Evolutionary conservation across 345 rosid genomes (phyloP), one percentile per base, ranked within the genome.

Genomic region (Erysimum cheiranthoides): DNA sequence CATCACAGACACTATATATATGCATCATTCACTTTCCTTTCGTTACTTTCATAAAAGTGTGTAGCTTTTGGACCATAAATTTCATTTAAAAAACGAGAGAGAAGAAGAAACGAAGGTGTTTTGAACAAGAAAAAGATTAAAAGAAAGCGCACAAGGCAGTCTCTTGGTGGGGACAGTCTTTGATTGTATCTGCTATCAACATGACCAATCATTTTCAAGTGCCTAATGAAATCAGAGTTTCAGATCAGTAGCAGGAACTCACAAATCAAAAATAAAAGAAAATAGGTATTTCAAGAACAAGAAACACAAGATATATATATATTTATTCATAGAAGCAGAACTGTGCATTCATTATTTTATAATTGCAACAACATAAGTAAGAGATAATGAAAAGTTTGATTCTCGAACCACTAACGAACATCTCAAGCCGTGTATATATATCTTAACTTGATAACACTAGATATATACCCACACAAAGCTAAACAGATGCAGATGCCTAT

Each of bases 161-260:
- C 73, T 70, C 64, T 71, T 77, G 53, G 80, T 72, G 70, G 77
- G 73, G 81, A 58, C 81, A 73, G 62, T 66, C 70, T 60, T 78
- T 60, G 64, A 67, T 78, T 60, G 51, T 66, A 60, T 49, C 12
- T 78, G 43, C 67, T 77, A 71, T 77, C 76, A 71, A 77, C 45
- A 71, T 38, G 76, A 64, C 80, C 80, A 71, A 77, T 77, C 80
- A 77, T 77, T 71, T 77, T 71, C 76, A 77, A 64, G 53, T 47
- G 76, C 72, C 60, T 77, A 46, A 56, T 77, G 67, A 64, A 71
- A 77, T 77, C 76, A 36, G 58, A 28, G 67, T 63, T 70, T 77
- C 71, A 77, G 71, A 70, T 77, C 72, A 77, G 47, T 70, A 57
- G 71, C 71, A 77, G 47, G 53, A 57, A 77, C 76, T 77, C 80